A percentile compares a stretch with the other conserved stretches of the same genome.
Conservation (phyloP, 306 rosid genomes). For the Cucurbita moschata region DNA sequence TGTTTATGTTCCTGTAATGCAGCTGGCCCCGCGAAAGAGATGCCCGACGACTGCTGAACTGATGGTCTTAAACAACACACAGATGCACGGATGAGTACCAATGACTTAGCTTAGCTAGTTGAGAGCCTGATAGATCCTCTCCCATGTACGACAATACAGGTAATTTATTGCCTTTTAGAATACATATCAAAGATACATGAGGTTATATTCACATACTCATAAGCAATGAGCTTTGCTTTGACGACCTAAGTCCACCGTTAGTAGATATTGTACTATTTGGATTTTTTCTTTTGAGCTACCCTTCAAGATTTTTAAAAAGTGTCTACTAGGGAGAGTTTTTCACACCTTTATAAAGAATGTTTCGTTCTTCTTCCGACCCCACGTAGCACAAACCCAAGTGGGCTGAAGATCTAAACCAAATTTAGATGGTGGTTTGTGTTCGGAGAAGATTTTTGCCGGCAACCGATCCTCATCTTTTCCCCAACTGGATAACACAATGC, state of each 20-base stretch:
- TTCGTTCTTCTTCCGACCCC: no score
- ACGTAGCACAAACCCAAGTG: background rate
- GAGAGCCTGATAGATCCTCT: slow-evolving; percentile 4
- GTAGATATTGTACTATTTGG: no score
- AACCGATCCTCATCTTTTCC: slow-evolving; percentile 31
- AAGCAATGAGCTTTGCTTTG: background rate
- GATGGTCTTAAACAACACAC: background rate
- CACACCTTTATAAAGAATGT: no score
- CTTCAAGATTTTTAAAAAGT: no score
- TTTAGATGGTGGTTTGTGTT: slow-evolving; percentile 12
- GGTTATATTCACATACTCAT: background rate
- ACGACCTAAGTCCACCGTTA: no score
- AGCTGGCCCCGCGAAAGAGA: background rate
- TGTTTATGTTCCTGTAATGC: background rate
- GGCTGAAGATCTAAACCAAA: background rate
- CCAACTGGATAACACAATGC: slow-evolving; percentile 40
- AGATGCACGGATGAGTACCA: slow-evolving; percentile 10
- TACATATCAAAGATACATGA: background rate
- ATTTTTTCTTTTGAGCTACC: no score
- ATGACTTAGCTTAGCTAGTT: slow-evolving; percentile 7
- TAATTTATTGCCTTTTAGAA: background rate
- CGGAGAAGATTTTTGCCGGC: background rate
- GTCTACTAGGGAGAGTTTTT: no score
- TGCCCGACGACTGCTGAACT: background rate
- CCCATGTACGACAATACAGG: background rate